Evolutionary conservation across 2,329 filamentous ascomycete species (phyloP), one percentile per base, ranked within the genome.

Genomic region (Aspergillus caelatus): DNA sequence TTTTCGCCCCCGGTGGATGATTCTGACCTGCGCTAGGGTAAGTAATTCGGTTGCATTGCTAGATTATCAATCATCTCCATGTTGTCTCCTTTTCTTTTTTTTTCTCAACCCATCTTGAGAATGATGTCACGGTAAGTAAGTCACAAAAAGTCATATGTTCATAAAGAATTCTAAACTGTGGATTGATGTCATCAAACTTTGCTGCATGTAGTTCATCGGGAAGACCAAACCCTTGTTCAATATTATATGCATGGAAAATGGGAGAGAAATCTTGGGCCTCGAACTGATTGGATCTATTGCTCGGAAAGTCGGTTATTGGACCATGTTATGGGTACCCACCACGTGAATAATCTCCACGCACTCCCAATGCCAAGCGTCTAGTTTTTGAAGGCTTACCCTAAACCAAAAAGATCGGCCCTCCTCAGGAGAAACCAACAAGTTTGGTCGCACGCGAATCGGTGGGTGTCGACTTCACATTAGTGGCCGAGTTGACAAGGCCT

Each of bases 301-400:
- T 53, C n/a, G 28, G 32, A 32, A 26, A 16, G 52, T 55, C 52
- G 52, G 32, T 39, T 55, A 55, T 39, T 39, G 32, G 32, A 28
- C n/a, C 34, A 34, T 48, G 39, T 55, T 55, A 39, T 9, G 14
- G n/a, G 21, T 55, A 55, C 52, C 21, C 52, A 55, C 52, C 52
- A 55, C 10, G n/a, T 55, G 52, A 55, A 28, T 39, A 55, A 55
- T 9, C 19, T 55, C 52, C 52, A 55, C 52, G 52, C 52, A 55
- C 52, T 14, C 12, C 12, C 1, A 55, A 36, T 26, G 52, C 52
- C 56, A 58, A 58, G 34, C 56, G 39, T 32, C 36, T 28, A 19
- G 16, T 14, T 3, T 4, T 46, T 23, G 28, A 36, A 54, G 19
- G 52, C 30, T 36, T 54, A 14, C 28, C 52, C 52, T 36, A 23